Percentiles rank a stretch among this genome's conserved stretches.
These are phyloP conservation scores for Solanum dulcamara DNA, from an alignment of 257 asterid species.

Conservation along the genomic window DNA sequence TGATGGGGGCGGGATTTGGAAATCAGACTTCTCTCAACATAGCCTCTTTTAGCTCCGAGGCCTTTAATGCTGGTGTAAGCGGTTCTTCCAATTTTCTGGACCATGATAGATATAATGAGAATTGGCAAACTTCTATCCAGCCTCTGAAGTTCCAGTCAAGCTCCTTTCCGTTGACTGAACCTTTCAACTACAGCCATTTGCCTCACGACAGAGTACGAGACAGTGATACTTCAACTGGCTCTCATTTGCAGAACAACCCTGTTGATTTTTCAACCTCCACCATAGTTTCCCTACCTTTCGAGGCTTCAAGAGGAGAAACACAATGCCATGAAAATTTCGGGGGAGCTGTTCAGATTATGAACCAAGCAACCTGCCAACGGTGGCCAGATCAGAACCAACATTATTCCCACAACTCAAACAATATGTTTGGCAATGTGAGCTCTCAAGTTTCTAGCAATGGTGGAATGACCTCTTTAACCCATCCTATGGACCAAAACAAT, in stretches of 20 bases:
- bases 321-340: conserved; percentile 34
- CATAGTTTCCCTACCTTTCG: conserved; percentile 25
- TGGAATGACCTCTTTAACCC: conserved; percentile 19
- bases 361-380: conserved; percentile 21
- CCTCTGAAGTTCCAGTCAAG: conserved; percentile 28
- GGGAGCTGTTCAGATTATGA: conserved; percentile 18
- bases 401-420: conserved; percentile 19
- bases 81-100: conserved; percentile 43
- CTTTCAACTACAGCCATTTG: conserved; percentile 32
- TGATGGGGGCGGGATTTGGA: conserved; percentile 30
- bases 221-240: conserved; percentile 20
- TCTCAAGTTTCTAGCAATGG: conserved; percentile 30
- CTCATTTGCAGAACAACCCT: conserved; percentile 28
- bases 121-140: conserved; percentile 35
- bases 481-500: conserved; percentile 23
- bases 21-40: conserved; percentile 28
- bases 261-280: conserved; percentile 26
- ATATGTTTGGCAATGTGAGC: conserved; percentile 22
- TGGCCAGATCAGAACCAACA: conserved; percentile 37
- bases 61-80: conserved; percentile 22
- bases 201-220: conserved; percentile 28
- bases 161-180: conserved; percentile 29
- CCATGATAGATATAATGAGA: conserved; percentile 33
- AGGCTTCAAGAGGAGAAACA: conserved; percentile 34
- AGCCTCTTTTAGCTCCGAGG: conserved; percentile 37